These are phyloP conservation scores for Naganishia onofrii DNA, from an alignment of 768 basidiomycete genomes.

Conservation along the genomic window DNA sequence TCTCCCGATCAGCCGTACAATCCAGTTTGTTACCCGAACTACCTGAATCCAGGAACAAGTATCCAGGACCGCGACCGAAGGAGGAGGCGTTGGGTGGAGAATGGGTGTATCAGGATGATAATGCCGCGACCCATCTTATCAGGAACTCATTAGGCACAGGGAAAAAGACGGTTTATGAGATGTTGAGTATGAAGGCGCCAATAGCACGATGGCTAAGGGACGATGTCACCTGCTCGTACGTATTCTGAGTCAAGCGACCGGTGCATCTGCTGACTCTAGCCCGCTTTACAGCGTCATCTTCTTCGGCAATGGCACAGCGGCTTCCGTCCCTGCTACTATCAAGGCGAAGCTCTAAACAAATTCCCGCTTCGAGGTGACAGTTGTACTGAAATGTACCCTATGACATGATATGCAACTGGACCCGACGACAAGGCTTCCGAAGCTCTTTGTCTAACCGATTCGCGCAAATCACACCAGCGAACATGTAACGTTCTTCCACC, in stretches of 20 bases:
- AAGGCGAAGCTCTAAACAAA: constrained; percentile 4
- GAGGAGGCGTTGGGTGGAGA: constrained; percentile 13
- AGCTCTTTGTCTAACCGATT: too few relatives aligned
- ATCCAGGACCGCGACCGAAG: constrained; percentile 19
- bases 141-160: constrained; percentile 45
- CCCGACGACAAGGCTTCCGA: background rate
- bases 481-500: too few relatives aligned
- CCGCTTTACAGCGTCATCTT: background rate
- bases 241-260: constrained; percentile 15
- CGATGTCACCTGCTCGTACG: constrained; percentile 51
- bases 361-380: background rate
- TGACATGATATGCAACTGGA: background rate
- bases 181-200: constrained; percentile 43
- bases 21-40: constrained; percentile 24
- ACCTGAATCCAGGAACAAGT: constrained; percentile 17
- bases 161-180: constrained; percentile 39
- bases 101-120: constrained; percentile 49
- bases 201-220: constrained; percentile 47
- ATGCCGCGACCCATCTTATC: constrained; percentile 51
- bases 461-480: too few relatives aligned
- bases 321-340: background rate
- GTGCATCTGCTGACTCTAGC: background rate
- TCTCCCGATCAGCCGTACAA: constrained; percentile 38
- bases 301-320: background rate
- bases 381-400: background rate